Evolutionary conservation across 1,284 basidiomycete genomes (phyloP), one percentile per base, ranked within the genome.

Genomic region (Cystobasidium pallidum): DNA sequence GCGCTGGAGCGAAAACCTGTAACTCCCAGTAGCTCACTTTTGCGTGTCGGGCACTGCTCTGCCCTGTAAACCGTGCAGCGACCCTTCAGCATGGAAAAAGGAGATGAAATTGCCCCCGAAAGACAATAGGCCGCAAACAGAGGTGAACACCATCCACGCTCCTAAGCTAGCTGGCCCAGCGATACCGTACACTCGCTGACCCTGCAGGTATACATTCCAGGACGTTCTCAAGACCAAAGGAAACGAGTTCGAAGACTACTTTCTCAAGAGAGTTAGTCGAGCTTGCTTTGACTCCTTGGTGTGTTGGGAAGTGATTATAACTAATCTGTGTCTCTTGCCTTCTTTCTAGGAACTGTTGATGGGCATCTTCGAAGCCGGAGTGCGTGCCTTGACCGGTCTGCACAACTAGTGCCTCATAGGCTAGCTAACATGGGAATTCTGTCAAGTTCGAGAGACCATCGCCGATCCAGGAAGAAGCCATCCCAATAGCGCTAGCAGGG

Each of bases 401-500:
- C n/a, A 26, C 61, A 19, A 51, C 17, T 1, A 13, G 19, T 59
- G 11, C n/a, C 17, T 6, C 49, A 51, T 47, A n/a, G n/a, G n/a
- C n/a, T n/a, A 51, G 49, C 68, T 67, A 34, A 30, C 21, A 59
- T 28, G 3, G n/a, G n/a, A 54, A 39, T 17, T 58, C 49, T 30
- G n/a, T 26, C 30, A 13, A 77, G 76, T 99, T 98, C 81, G 96
- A 99, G 82, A 88, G 86, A 77, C 95, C 96, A 26, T 94, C 91
- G 30, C 96, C 95, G 64, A 98, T 99, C 81, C 95, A 99, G 85
- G 96, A 99, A 87, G 93, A 97, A 84, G 77, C 91, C 88, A 78
- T 79, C 77, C 71, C 62, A 21, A 72, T 67, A 52, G 51, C 64
- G 26, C 26, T 63, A 43, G 57, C 63, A 39, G 93, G 93, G 78